Evolutionary conservation across 192 early-diverging fungal genomes (phyloP).

Genomic region (Umbelopsis sp.): DNA sequence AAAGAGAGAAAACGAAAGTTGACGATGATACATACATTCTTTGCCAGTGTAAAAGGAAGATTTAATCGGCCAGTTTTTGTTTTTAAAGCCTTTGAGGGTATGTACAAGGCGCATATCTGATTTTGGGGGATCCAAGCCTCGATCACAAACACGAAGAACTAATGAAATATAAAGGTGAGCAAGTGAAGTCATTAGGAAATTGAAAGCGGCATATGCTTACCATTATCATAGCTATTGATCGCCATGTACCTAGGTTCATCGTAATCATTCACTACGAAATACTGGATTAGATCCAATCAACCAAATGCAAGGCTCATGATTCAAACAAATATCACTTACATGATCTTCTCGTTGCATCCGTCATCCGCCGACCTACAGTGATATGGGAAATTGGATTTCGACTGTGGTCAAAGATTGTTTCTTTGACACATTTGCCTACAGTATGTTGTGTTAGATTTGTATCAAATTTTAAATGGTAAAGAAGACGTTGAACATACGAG

Average conservation of each 20-base stretch:
- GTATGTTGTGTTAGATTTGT: neutral
- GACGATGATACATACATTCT: conserved; percentile 56
- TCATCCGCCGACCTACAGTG: conserved; percentile 51
- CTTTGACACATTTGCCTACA: conserved; percentile 56
- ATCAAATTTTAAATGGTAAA: neutral
- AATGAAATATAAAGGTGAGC: neutral
- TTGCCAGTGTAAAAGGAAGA: conserved; percentile 74
- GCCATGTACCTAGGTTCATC: conserved; percentile 81
- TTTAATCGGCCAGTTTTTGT: conserved; percentile 96
- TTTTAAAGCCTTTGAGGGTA: conserved; percentile 88
- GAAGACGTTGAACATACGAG: conserved; percentile 42
- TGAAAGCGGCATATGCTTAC: conserved; percentile 39
- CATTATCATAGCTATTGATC: conserved; percentile 92
- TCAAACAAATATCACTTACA: conserved; percentile 16
- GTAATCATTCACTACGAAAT: conserved; percentile 42
- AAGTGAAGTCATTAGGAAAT: neutral
- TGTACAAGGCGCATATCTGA: conserved; percentile 70
- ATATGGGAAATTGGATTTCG: conserved; percentile 82
- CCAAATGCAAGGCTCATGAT: neutral
- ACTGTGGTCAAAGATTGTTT: conserved; percentile 62
- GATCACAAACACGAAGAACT: conserved; percentile 92
- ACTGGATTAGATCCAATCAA: neutral
- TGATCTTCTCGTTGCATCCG: conserved; percentile 39
- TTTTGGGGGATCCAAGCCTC: conserved; percentile 78
- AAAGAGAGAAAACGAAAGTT: neutral